Base-by-base conservation (phyloP, 2,329 filamentous ascomycete genomes). In the Penicillium sp. region DNA sequence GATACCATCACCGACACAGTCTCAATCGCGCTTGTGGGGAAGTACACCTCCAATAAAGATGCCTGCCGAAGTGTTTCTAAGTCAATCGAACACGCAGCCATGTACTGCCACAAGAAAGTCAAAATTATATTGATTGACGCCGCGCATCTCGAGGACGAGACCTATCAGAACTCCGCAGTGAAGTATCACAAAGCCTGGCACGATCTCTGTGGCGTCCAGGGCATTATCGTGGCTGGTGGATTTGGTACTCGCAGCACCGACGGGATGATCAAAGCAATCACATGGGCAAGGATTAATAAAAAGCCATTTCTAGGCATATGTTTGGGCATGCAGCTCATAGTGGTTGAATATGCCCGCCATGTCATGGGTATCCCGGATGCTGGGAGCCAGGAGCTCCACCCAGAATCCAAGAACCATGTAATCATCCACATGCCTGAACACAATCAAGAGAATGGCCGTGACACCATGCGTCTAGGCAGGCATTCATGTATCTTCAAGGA, bases 401-500 rank as follows among this genome's bases (percentile, higher is more conserved):
- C 75, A 10, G 57, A 72, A 16, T 83, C 86, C n/a, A 78, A 85
- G 47, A 81, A 92, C 69, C 85, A 84, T 27, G 84, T 90, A 29
- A 86, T 99, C 64, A 84, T 97, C 65, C 93, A 89, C 77, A 99
- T 97, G 94, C 93, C 93, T 2, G 93, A 97, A 73, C 84, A 89
- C 65, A 84, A 89, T 75, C 85, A 87, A 70, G 82, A 81, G n/a
- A 87, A 88, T 60, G 82, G 92, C 74, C 91, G 11, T 33, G 31
- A 13, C 11, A 13, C 90, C 1, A 96, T 96, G 92, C 84, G 91
- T 59, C 84, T 96, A 1, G 91, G 92, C 57, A 82, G 87, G 25
- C 87, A 89, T 25, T 81, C 87, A 15, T 90, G 88, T 0, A 76
- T 87, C 62, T 96, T 95, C 82, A 89, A 94, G 72, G 72, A 82